These are phyloP conservation scores for Gracilaria domingensis DNA, from an alignment of 23 red algal genomes.

Conservation along the genomic window DNA sequence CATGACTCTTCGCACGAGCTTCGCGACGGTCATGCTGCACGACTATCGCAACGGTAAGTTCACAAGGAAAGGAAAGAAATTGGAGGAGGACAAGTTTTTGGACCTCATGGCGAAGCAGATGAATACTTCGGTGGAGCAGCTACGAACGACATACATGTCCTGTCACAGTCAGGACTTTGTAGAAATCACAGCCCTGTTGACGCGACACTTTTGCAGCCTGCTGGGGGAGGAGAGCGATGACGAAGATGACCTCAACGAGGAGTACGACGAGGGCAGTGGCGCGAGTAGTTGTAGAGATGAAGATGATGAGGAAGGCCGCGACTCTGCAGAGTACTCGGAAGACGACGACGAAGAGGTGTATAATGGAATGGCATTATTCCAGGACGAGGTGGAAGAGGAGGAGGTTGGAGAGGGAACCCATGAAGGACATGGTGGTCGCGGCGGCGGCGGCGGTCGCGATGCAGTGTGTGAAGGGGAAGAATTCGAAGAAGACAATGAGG, in stretches of 20 bases:
- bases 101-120: constrained; percentile 33
- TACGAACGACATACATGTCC: constrained; percentile 7
- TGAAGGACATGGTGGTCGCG: too few relatives aligned
- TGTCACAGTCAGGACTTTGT: neutral
- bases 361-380: too few relatives aligned
- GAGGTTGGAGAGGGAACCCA: too few relatives aligned
- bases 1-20: constrained; percentile 39
- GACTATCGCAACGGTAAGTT: neutral
- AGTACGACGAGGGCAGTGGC: too few relatives aligned
- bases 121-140: constrained; percentile 49
- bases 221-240: neutral
- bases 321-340: too few relatives aligned
- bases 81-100: constrained; percentile 29
- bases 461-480: too few relatives aligned
- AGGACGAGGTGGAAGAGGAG: too few relatives aligned
- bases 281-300: too few relatives aligned
- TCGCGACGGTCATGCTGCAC: constrained; percentile 36
- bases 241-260: neutral
- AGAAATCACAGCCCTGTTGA: neutral
- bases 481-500: too few relatives aligned
- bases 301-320: too few relatives aligned
- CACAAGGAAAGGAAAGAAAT: neutral
- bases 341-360: too few relatives aligned
- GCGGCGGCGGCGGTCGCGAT: too few relatives aligned
- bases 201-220: neutral